Percentiles rank a stretch among this genome's conserved stretches.
These are phyloP conservation scores for Luzula sylvatica DNA, from an alignment of 176 grass and related monocot species.

Conservation along the genomic window DNA sequence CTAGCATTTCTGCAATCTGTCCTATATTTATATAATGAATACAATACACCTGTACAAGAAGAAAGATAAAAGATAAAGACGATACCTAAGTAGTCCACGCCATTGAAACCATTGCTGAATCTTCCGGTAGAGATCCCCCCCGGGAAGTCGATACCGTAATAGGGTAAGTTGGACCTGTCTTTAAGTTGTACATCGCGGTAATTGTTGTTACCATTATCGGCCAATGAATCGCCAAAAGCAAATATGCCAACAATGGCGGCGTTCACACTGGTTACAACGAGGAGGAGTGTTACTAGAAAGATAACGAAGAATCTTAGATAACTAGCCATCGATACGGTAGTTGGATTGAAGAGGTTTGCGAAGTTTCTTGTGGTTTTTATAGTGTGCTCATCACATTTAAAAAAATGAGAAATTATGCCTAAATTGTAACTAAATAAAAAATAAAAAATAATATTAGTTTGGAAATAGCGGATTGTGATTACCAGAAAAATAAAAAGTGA, in stretches of 20 bases:
- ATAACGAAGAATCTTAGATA: background rate
- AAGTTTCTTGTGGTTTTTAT: no score
- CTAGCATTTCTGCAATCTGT: no score
- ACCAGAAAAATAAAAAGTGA: no score
- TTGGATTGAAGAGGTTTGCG: no score
- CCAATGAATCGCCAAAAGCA: constrained; percentile 27
- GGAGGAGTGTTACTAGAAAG: background rate
- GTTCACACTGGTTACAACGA: background rate
- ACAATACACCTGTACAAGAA: no score
- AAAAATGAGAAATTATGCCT: no score
- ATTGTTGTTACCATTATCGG: constrained; percentile 28
- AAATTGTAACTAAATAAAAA: no score
- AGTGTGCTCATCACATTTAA: no score
- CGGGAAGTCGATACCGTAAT: constrained; percentile 18
- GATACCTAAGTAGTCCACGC: constrained; percentile 19
- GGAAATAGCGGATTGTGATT: no score
- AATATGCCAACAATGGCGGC: constrained; percentile 12
- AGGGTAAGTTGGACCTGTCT: constrained; percentile 21
- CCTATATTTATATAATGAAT: no score
- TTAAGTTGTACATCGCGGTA: background rate
- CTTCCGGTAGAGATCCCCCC: constrained; percentile 12
- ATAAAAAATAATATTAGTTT: no score
- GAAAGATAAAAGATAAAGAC: background rate
- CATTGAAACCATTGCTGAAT: constrained; percentile 30
- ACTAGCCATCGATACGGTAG: no score